These are phyloP conservation scores for Aspergillus aculeatinus DNA, from an alignment of 2,329 filamentous ascomycete species.

Conservation along the genomic window DNA sequence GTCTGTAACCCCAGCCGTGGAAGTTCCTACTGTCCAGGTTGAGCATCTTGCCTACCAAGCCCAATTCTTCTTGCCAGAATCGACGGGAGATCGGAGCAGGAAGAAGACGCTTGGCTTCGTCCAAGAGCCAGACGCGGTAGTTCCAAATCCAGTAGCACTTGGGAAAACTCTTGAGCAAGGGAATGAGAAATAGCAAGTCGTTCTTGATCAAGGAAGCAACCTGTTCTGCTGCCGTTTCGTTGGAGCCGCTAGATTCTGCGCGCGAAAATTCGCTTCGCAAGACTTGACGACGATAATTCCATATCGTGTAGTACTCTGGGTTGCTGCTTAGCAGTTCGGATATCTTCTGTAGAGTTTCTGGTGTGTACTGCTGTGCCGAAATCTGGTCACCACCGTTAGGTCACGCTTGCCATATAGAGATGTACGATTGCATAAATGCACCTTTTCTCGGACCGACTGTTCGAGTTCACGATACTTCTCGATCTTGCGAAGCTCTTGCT, in stretches of 20 bases:
- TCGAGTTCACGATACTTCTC: conserved; percentile 72
- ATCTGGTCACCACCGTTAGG: conserved; percentile 32
- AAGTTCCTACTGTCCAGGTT: conserved; percentile 85
- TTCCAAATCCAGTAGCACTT: conserved; percentile 99
- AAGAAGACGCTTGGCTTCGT: conserved; percentile 67
- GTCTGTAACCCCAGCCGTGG: conserved; percentile 91
- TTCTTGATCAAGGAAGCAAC: conserved; percentile 59
- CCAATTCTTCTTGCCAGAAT: conserved; percentile 83
- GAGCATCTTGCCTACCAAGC: conserved; percentile 83
- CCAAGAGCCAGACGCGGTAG: conserved; percentile 81
- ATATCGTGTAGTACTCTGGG: conserved; percentile 51
- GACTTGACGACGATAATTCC: conserved; percentile 63
- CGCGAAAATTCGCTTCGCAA: conserved; percentile 60
- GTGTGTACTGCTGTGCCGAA: conserved; percentile 39
- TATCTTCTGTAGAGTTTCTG: conserved; percentile 45
- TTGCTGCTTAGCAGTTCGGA: conserved; percentile 47
- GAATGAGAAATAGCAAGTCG: conserved; percentile 80
- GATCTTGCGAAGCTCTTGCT: conserved; percentile 74
- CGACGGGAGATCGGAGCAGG: conserved; percentile 55
- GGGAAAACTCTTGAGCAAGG: conserved; percentile 78
- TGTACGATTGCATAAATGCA: conserved; percentile 32
- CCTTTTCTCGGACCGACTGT: conserved; percentile 64
- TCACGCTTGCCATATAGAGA: not conserved
- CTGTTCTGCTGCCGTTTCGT: conserved; percentile 44
- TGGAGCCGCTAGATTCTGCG: conserved; percentile 19